Evolutionary conservation across 2,329 filamentous ascomycete species (phyloP), one percentile per base, ranked within the genome.

Genomic region (Myriosclerotinia curreyana): DNA sequence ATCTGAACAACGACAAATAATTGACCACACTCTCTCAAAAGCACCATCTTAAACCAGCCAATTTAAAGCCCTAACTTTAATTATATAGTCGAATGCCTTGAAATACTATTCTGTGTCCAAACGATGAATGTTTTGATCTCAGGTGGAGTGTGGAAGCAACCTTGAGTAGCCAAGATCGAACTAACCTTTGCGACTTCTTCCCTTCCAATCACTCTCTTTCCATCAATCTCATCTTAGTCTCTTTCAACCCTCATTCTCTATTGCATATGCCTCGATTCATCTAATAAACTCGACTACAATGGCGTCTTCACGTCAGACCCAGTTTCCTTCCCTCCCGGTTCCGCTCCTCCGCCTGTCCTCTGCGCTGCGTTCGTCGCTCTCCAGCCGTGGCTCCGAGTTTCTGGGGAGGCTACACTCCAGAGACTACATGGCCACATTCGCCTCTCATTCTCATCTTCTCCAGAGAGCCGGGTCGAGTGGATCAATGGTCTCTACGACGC

Each of bases 1-100:
- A 0, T 28, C 15, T 3, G 8, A 11, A 9, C n/a, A 20, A 17
- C 14, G 5, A 25, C 7, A 42, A 40, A 7, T 2, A 5, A 20
- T 20, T 25, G 7, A 9, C 9, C n/a, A 25, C 25, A 40, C 8
- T 40, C 3, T 2, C 5, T 3, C 5, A 22, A 25, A 25, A 40
- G 2, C 9, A 25, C 17, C n/a, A 40, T 5, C 20, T 42, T 14
- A 42, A 28, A 4, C 15, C 22, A 25, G 9, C 5, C 1, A n/a
- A 34, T 51, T 20, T 15, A 12, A n/a, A 48, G 5, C 9, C 22
- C 3, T 12, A 22, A 48, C 11, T 11, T 14, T 48, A 48, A 5
- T n/a, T 14, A 11, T 22, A n/a, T 22, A 48, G n/a, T 48, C n/a
- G 2, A 48, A 46, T 46, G 11, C 20, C n/a, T 46, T 22, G 11